These are phyloP conservation scores for Talaromyces proteolyticus DNA, from an alignment of 495 filamentous ascomycete species.

Conservation along the genomic window DNA sequence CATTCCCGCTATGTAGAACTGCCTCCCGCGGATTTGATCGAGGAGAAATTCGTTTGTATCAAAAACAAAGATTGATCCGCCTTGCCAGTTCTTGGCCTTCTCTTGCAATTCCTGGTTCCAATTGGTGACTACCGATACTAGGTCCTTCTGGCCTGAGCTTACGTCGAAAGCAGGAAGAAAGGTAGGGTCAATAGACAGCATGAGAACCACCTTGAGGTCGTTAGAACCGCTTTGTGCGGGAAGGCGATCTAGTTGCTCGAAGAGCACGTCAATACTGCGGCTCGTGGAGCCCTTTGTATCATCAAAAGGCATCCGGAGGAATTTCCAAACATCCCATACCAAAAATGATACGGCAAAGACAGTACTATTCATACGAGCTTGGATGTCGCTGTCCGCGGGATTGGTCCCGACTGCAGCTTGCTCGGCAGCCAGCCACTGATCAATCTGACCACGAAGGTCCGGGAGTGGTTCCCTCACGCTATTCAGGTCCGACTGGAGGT, in stretches of 20 bases:
- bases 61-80: conserved; percentile 41
- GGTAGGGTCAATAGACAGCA: conserved; percentile 43
- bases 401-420: conserved; percentile 12
- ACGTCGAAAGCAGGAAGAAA: conserved; percentile 39
- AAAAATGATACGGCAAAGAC: conserved; percentile 42
- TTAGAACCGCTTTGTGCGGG: conserved; percentile 28
- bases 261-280: conserved; percentile 36
- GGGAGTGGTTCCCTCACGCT: conserved; percentile 13
- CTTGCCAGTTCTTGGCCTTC: conserved; percentile 32
- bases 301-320: conserved; percentile 26
- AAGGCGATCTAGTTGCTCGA: conserved; percentile 35
- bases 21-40: conserved; percentile 40
- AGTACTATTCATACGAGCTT: conserved; percentile 25
- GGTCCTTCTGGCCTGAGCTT: conserved; percentile 31
- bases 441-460: conserved; percentile 37
- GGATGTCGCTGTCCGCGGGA: conserved; percentile 8
- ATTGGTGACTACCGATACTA: conserved; percentile 30
- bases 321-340: conserved; percentile 46
- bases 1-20: conserved; percentile 36
- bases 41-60: conserved; percentile 44
- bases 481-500: background rate
- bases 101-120: conserved; percentile 42
- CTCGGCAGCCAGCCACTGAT: conserved; percentile 34
- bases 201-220: conserved; percentile 42
- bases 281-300: conserved; percentile 29